Evolutionary conservation across 2,329 filamentous ascomycete species (phyloP).

Genomic region (Hymenoscyphus fraxineus): DNA sequence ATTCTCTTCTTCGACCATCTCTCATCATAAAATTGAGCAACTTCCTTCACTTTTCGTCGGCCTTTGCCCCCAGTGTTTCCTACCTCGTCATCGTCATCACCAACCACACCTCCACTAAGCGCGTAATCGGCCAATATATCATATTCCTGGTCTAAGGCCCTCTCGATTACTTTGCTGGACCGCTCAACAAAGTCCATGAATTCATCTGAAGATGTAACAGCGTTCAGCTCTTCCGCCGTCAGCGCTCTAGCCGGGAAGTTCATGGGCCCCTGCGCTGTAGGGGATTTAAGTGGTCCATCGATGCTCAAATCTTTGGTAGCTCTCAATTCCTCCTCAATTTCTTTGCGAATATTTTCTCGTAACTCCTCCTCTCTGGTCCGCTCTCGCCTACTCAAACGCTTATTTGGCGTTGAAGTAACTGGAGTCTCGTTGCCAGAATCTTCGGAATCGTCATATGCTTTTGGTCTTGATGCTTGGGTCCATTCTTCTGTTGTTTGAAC

Average conservation of each 20-base stretch:
- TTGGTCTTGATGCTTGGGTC: slow-evolving; percentile 51
- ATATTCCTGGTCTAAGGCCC: slow-evolving; percentile 91
- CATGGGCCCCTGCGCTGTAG: slow-evolving; percentile 43
- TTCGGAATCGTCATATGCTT: slow-evolving; percentile 56
- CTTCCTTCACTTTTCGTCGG: slow-evolving; percentile 74
- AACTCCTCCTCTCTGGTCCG: slow-evolving; percentile 86
- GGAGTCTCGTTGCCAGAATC: slow-evolving; percentile 59
- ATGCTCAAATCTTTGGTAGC: slow-evolving; percentile 60
- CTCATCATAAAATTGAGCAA: slow-evolving; percentile 91
- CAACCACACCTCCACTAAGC: slow-evolving; percentile 65
- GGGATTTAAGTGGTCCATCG: slow-evolving; percentile 47
- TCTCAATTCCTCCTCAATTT: slow-evolving; percentile 89
- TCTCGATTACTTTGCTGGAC: slow-evolving; percentile 94
- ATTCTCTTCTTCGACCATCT: slow-evolving; percentile 97
- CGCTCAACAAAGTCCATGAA: slow-evolving; percentile 94
- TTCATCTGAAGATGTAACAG: slow-evolving; percentile 86
- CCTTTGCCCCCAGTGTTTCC: slow-evolving; percentile 68
- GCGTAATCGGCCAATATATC: slow-evolving; percentile 95
- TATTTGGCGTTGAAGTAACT: slow-evolving; percentile 58
- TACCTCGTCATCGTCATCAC: slow-evolving; percentile 78
- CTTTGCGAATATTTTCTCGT: slow-evolving; percentile 74
- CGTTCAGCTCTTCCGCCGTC: slow-evolving; percentile 79
- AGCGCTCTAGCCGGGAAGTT: slow-evolving; percentile 78
- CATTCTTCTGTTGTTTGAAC: slow-evolving; percentile 86
- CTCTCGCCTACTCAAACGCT: slow-evolving; percentile 73